phyloP scores from a whole-genome alignment of 1,284 basidiomycete species.

The Peniophora sp. region DNA sequence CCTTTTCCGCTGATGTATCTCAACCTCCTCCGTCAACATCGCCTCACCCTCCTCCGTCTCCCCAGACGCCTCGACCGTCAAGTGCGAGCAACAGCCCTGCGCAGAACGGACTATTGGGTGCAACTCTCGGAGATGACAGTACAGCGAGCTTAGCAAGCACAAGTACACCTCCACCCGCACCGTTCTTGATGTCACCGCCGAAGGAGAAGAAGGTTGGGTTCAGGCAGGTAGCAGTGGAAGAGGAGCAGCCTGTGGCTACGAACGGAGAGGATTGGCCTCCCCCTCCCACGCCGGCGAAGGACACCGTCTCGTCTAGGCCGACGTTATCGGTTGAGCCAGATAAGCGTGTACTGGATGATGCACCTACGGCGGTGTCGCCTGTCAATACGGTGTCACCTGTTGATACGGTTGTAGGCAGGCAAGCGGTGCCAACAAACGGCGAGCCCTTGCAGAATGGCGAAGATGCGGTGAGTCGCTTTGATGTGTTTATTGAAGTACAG shows the following conservation, averaged over 20 bases:
- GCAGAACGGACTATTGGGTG: background rate
- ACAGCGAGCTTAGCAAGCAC: background rate
- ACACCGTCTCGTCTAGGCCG: background rate
- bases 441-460: too few relatives aligned
- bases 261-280: background rate
- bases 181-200: background rate
- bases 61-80: background rate
- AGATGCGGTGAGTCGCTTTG: too few relatives aligned
- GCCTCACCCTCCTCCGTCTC: background rate
- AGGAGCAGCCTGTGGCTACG: background rate
- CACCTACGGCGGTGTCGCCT: too few relatives aligned
- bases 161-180: background rate
- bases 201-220: conserved; percentile 1
- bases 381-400: too few relatives aligned
- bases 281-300: conserved; percentile 2
- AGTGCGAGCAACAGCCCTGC: background rate
- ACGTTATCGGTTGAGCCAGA: too few relatives aligned
- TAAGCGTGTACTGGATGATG: too few relatives aligned
- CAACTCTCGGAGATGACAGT: background rate
- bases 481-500: too few relatives aligned
- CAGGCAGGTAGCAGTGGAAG: background rate
- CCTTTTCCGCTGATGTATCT: conserved; percentile 3
- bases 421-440: too few relatives aligned
- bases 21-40: background rate
- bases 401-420: too few relatives aligned